Percentiles rank a stretch among this genome's conserved stretches.
phyloP scores from a whole-genome alignment of 2,329 filamentous ascomycete species.

The Aspergillus sp. region DNA sequence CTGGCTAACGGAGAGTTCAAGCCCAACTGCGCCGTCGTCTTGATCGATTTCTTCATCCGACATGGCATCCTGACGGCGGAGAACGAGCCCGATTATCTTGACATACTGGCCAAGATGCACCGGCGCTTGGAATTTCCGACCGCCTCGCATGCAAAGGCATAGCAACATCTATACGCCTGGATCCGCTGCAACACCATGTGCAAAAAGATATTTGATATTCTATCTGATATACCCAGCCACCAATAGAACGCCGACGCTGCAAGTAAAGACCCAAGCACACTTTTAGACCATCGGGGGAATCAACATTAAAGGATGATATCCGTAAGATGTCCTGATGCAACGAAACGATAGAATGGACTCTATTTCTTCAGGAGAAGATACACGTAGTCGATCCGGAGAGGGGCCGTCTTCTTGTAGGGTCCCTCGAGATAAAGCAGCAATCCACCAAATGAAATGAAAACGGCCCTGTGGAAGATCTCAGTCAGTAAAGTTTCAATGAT shows the following conservation, averaged over 20 bases:
- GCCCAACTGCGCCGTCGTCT: slow-evolving; percentile 81
- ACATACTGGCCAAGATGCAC: slow-evolving; percentile 74
- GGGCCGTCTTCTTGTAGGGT: slow-evolving; percentile 92
- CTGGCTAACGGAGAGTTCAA: slow-evolving; percentile 79
- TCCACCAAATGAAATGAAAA: slow-evolving; percentile 91
- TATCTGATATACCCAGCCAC: slow-evolving; percentile 37
- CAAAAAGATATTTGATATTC: slow-evolving; percentile 25
- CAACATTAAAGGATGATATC: slow-evolving; percentile 2
- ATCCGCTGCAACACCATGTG: slow-evolving; percentile 4
- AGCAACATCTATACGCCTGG: slow-evolving; percentile 9
- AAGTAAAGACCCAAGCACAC: slow-evolving; percentile 29
- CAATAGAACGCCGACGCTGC: slow-evolving; percentile 44
- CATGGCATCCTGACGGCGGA: slow-evolving; percentile 76
- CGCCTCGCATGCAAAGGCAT: slow-evolving; percentile 37
- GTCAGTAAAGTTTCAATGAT: not conserved
- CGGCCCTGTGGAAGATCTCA: slow-evolving; percentile 62
- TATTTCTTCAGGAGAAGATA: slow-evolving; percentile 94
- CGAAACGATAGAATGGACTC: slow-evolving; percentile 3
- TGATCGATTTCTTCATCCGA: slow-evolving; percentile 87
- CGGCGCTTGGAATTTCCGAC: slow-evolving; percentile 78
- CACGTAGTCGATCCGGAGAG: slow-evolving; percentile 86
- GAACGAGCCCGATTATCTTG: slow-evolving; percentile 74
- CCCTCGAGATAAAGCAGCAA: slow-evolving; percentile 87
- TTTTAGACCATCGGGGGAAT: slow-evolving; percentile 16
- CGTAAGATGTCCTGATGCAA: slow-evolving; percentile 3